phyloP scores from a whole-genome alignment of 768 basidiomycete species.

The Tephrocybe sp. region DNA sequence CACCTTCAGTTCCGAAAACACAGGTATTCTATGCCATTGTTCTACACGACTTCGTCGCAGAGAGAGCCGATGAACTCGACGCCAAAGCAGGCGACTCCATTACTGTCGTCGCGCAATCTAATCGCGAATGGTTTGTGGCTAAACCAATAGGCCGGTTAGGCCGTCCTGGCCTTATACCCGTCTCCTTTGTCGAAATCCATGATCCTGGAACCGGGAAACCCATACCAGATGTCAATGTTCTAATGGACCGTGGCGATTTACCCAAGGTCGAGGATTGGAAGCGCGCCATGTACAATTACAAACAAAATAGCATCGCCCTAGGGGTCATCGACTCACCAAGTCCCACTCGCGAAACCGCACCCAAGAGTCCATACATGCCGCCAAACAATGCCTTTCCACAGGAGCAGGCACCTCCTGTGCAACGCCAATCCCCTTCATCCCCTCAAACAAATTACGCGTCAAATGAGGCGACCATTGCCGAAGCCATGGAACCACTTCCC shows the following conservation, averaged over 20 bases:
- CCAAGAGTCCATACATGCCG: slow-evolving; percentile 40
- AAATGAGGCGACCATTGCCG: slow-evolving; percentile 32
- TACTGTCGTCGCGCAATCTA: slow-evolving; percentile 98
- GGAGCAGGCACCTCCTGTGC: slow-evolving; percentile 20
- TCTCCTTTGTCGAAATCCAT: slow-evolving; percentile 94
- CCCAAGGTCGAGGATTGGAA: slow-evolving; percentile 99
- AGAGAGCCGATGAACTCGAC: slow-evolving; percentile 94
- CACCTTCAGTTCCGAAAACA: slow-evolving; percentile 37
- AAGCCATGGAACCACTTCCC: slow-evolving; percentile 55
- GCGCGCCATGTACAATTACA: slow-evolving; percentile 91
- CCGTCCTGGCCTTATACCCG: slow-evolving; percentile 95
- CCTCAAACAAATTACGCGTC: slow-evolving; percentile 21
- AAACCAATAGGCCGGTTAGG: slow-evolving; percentile 96
- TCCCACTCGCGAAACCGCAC: slow-evolving; percentile 35
- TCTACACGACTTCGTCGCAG: slow-evolving; percentile 93
- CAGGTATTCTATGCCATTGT: slow-evolving; percentile 93
- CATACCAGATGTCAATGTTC: slow-evolving; percentile 68
- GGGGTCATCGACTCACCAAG: slow-evolving; percentile 76
- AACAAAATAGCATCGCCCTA: slow-evolving; percentile 92
- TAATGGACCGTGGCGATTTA: slow-evolving; percentile 86
- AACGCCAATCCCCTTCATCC: slow-evolving; percentile 30
- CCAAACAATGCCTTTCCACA: slow-evolving; percentile 19
- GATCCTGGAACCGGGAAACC: slow-evolving; percentile 86
- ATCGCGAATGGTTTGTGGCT: slow-evolving; percentile 99
- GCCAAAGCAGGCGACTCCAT: slow-evolving; percentile 93